These are phyloP conservation scores for Tilletia indica DNA, from an alignment of 1,284 basidiomycete species.

Conservation along the genomic window DNA sequence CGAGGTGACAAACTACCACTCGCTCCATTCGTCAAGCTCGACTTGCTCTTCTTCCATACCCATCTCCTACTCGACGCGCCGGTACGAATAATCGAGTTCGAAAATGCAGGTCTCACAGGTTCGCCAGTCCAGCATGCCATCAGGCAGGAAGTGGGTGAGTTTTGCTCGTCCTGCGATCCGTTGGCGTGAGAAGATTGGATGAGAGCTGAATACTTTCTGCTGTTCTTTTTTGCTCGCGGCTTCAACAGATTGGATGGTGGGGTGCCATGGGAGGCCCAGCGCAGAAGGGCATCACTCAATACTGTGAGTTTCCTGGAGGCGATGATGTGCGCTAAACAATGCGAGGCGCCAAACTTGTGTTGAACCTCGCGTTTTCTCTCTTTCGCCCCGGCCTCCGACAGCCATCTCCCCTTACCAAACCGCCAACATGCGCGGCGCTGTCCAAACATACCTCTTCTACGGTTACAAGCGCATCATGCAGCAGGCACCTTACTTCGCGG, in stretches of 20 bases:
- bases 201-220: neutral
- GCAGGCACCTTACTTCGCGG: conserved; percentile 52
- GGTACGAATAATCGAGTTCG: neutral
- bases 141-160: conserved; percentile 50
- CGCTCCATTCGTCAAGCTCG: no score
- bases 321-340: neutral
- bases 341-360: no score
- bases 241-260: conserved; percentile 53
- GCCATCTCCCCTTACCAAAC: conserved; percentile 54
- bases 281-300: conserved; percentile 50
- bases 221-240: neutral
- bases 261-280: conserved; percentile 53
- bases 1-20: no score
- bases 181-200: neutral
- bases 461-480: conserved; percentile 52
- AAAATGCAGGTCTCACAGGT: conserved; percentile 39
- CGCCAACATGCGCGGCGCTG: conserved; percentile 48
- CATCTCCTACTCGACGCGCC: neutral
- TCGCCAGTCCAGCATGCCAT: conserved; percentile 45
- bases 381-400: conserved; percentile 11
- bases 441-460: conserved; percentile 51
- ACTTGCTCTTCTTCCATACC: no score
- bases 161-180: neutral
- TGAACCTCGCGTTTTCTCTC: neutral
- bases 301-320: conserved; percentile 31